Conservation (phyloP, 345 rosid genomes). For the Gossypium rotundifolium region DNA sequence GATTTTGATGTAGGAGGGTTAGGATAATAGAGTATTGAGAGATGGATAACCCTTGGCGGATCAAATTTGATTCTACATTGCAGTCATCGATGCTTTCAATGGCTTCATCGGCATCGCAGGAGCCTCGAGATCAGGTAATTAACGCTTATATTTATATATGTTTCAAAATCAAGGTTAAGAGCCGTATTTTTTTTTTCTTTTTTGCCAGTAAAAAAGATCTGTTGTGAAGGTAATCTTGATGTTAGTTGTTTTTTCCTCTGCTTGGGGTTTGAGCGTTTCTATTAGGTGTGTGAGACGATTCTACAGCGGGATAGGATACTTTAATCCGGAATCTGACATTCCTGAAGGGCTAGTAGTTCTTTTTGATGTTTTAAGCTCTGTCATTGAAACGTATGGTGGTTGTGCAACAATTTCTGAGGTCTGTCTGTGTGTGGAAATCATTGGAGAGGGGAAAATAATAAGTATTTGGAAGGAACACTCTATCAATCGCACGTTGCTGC, state of each 20-base stretch:
- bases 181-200: neutral
- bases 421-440: neutral
- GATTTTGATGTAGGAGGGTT: constrained; percentile 19
- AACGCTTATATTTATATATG: neutral
- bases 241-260: neutral
- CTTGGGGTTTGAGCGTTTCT: neutral
- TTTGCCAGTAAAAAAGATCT: neutral
- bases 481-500: neutral
- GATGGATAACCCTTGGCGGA: constrained; percentile 37
- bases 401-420: neutral
- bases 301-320: neutral
- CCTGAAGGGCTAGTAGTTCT: neutral
- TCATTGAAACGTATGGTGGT: neutral
- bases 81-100: constrained; percentile 17
- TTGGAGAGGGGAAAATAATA: too few relatives aligned
- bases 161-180: neutral
- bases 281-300: neutral
- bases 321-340: neutral
- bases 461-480: neutral
- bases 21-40: constrained; percentile 16
- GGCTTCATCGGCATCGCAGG: constrained; percentile 29
- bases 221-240: neutral
- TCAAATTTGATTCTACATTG: constrained; percentile 32
- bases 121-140: constrained; percentile 31
- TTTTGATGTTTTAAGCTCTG: neutral